Evolutionary conservation across 2,329 filamentous ascomycete species (phyloP).

Genomic region (Aureobasidium namibiae): DNA sequence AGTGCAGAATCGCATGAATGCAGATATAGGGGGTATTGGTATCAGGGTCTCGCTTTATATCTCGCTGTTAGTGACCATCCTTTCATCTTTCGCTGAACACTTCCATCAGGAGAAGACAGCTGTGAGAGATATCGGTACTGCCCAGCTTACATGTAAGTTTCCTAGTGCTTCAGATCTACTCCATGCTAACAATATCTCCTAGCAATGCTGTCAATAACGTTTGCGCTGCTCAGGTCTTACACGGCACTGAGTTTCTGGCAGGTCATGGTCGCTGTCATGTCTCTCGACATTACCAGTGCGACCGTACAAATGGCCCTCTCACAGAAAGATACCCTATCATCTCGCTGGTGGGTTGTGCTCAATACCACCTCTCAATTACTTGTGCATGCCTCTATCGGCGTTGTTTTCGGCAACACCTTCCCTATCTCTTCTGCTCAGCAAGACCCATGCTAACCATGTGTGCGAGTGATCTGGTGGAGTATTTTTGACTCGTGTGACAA

Average conservation of each 20-base stretch:
- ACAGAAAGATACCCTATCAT: background rate
- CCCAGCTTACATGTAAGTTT: background rate
- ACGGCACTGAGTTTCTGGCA: background rate
- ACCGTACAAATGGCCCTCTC: background rate
- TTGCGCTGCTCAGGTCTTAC: background rate
- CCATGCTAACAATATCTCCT: background rate
- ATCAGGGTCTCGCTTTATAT: background rate
- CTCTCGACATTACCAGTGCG: background rate
- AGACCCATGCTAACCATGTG: background rate
- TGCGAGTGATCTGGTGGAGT: background rate
- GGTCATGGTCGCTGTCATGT: background rate
- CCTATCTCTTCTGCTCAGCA: background rate
- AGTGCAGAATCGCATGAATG: background rate
- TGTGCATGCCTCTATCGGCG: background rate
- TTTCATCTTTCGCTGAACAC: background rate
- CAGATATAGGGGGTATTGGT: background rate
- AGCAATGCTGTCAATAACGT: background rate
- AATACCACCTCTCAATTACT: background rate
- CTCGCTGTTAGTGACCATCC: background rate
- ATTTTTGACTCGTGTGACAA: background rate
- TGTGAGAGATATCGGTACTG: background rate
- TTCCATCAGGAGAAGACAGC: background rate
- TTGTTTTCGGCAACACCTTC: background rate
- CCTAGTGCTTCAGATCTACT: background rate
- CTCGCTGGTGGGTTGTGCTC: background rate